Conservation (phyloP, 805 yeast species). For the Candida morakotiae region DNA sequence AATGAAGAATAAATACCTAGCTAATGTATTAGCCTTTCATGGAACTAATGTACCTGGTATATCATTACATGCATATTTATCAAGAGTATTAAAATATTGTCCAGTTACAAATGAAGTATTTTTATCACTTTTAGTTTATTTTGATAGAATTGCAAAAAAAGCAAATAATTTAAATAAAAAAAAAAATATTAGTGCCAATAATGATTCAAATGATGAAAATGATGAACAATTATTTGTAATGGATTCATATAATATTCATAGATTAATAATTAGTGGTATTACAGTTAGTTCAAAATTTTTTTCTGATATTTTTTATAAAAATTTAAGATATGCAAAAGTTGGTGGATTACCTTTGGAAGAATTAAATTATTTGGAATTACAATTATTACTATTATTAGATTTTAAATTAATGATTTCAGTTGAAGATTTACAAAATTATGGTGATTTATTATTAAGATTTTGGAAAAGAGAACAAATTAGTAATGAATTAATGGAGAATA, state of each 20-base stretch:
- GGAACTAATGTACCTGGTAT: conserved; percentile 98
- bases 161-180: conserved; percentile 49
- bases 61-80: conserved; percentile 79
- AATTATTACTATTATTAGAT: conserved; percentile 78
- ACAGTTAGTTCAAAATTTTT: conserved; percentile 95
- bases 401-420: conserved; percentile 82
- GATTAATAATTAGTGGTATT: conserved; percentile 89
- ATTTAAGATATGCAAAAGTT: conserved; percentile 89
- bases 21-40: conserved; percentile 82
- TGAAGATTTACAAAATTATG: conserved; percentile 88
- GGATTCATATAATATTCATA: conserved; percentile 94
- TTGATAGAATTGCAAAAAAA: conserved; percentile 87
- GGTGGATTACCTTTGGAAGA: conserved; percentile 95
- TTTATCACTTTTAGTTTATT: conserved; percentile 82
- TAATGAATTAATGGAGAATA: conserved; percentile 24
- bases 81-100: conserved; percentile 91
- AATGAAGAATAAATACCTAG: conserved; percentile 49
- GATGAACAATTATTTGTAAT: conserved; percentile 74
- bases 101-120: conserved; percentile 98
- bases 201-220: conserved; percentile 15
- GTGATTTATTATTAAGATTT: conserved; percentile 77
- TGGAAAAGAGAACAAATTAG: conserved; percentile 71
- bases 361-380: conserved; percentile 86
- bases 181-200: conserved; percentile 10
- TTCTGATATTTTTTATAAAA: conserved; percentile 91